Percentiles rank a stretch among this genome's conserved stretches.
Evolutionary conservation across 257 asterid genomes (phyloP).

Genomic region (Solanum chilense): DNA sequence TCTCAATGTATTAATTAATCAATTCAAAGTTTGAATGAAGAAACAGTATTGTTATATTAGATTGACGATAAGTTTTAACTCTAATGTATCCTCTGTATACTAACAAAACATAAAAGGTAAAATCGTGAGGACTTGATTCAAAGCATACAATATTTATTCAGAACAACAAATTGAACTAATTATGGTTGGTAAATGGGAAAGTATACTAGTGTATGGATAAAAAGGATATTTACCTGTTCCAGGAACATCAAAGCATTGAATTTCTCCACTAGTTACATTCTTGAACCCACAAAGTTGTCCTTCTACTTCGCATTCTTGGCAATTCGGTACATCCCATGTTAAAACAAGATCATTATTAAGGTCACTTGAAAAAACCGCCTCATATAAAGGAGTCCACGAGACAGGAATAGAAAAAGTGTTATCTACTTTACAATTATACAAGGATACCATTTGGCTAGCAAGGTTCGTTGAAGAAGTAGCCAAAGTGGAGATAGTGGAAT

Average conservation of each 20-base stretch:
- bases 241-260: constrained; percentile 9
- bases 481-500: constrained; percentile 9
- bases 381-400: constrained; percentile 16
- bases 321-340: constrained; percentile 28
- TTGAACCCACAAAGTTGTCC: constrained; percentile 16
- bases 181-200: not conserved
- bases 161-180: not conserved
- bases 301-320: constrained; percentile 23
- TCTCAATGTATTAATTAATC: not conserved
- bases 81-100: not conserved
- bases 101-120: not conserved
- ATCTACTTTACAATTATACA: constrained; percentile 18
- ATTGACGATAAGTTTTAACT: not conserved
- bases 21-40: not conserved
- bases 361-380: constrained; percentile 5
- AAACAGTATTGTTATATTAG: not conserved
- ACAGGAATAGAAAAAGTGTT: constrained; percentile 28
- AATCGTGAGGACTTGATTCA: not conserved
- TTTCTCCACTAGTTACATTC: not conserved
- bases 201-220: not conserved
- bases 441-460: constrained; percentile 17
- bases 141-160: not conserved
- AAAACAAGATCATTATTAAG: constrained; percentile 20
- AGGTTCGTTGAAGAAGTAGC: constrained; percentile 33
- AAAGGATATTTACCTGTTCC: constrained; percentile 12